Base-by-base conservation (phyloP, 768 basidiomycete genomes). In the Mycena belliarum region DNA sequence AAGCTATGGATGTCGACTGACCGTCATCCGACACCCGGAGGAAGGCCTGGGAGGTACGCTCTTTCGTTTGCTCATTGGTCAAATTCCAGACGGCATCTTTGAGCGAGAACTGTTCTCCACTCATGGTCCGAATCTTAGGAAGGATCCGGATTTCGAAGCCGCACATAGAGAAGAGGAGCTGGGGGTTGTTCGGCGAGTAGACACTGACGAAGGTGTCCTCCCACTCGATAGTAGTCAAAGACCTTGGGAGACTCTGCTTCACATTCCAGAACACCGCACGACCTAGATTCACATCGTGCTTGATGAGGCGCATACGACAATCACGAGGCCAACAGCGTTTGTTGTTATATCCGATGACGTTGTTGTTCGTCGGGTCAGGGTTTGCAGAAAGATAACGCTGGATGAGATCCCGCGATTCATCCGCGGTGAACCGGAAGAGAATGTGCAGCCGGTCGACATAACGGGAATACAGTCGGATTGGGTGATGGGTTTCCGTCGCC, bases 201-300 rank as follows among this genome's bases (percentile, higher is more conserved):
- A 98, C 96, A 55, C 93, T 95, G 64, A 94, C 93, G 67, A 95
- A 95, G 0, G 95, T 95, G 69, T 98, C 95, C 61, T 98, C 96
- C 97, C 97, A 98, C 68, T 98, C 97, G 68, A 99, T 98, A 0
- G 97, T 98, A 0, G 97, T 98, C 61, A 99, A 76, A 16, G 96
- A 97, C 46, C 97, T 81, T 0, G 97, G 97, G 24, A 99, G 73
- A 65, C 92, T 92, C 73, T 98, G 95, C 76, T 98, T 97, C 72
- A 98, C 93, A 69, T 99, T 98, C 97, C 96, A 99, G 76, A 97
- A 98, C 10, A 98, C 97, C 2, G 97, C 97, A 60, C 97, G 85
- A 21, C 96, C 97, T 43, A 99, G 80, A 73, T 99, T 98, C 74
- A 98, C 97, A 70, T 99, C 97, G 73, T 99, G 97, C 75, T 99